These are phyloP conservation scores for Clarireedia hainanense DNA, from an alignment of 2,329 filamentous ascomycete species.

Conservation along the genomic window DNA sequence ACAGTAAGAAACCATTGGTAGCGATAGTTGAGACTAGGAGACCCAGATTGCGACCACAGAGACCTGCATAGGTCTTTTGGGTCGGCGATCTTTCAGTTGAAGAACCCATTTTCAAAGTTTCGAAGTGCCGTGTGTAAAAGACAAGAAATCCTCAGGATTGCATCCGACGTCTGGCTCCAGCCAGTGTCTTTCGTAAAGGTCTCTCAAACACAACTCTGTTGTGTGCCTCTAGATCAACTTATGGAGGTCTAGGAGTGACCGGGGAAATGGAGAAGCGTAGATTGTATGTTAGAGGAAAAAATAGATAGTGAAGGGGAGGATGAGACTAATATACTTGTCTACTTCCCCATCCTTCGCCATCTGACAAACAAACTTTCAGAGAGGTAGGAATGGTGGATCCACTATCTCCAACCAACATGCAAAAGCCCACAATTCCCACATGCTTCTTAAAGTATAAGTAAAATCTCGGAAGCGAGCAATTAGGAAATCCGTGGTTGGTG, in stretches of 20 bases:
- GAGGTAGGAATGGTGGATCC: neutral
- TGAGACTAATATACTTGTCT: conserved; percentile 3
- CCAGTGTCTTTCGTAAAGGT: conserved; percentile 5
- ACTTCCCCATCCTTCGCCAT: conserved; percentile 1
- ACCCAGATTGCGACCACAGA: conserved; percentile 59
- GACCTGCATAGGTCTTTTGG: conserved; percentile 41
- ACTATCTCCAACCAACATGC: neutral
- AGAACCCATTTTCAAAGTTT: neutral
- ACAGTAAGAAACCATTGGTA: conserved; percentile 74
- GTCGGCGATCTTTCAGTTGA: neutral
- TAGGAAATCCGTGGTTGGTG: conserved; percentile 2
- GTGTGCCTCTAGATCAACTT: conserved; percentile 1
- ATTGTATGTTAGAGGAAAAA: neutral
- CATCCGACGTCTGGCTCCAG: neutral
- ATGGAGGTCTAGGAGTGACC: neutral
- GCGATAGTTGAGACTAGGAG: conserved; percentile 62
- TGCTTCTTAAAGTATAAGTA: neutral
- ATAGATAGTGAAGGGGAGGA: neutral
- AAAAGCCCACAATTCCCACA: conserved; percentile 2
- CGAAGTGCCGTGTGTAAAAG: neutral
- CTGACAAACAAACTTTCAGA: neutral
- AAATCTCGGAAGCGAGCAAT: neutral
- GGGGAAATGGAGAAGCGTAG: neutral
- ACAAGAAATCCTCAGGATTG: conserved; percentile 4
- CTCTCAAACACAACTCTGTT: conserved; percentile 3